Evolutionary conservation across 148 eudicot species (phyloP).

Genomic region (Heliamphora exappendiculata): DNA sequence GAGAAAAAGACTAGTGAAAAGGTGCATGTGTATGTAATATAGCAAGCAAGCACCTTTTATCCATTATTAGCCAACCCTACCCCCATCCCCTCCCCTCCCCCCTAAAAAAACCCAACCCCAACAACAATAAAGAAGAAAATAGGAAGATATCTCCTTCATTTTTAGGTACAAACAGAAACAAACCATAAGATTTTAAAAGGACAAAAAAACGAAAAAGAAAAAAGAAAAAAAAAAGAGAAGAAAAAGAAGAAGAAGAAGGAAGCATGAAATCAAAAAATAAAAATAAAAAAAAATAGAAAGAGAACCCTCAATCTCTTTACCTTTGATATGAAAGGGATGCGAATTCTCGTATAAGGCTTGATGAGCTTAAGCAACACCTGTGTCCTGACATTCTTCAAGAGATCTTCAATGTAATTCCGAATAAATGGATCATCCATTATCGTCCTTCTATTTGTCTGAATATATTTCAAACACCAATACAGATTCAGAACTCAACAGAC

Average conservation of each 20-base stretch:
- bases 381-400: slow-evolving; percentile 87
- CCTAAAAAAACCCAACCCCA: neutral
- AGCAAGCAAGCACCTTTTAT: neutral
- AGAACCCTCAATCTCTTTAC: slow-evolving; percentile 20
- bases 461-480: slow-evolving; percentile 2
- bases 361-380: slow-evolving; percentile 98
- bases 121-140: neutral
- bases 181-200: neutral
- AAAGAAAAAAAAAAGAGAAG: neutral
- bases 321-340: slow-evolving; percentile 94
- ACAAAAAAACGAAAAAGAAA: neutral
- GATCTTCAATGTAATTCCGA: slow-evolving; percentile 91
- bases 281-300: neutral
- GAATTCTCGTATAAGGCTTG: slow-evolving; percentile 95
- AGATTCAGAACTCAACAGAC: neutral
- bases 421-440: slow-evolving; percentile 97
- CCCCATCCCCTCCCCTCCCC: too few relatives aligned
- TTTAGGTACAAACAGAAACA: neutral
- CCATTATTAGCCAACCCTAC: neutral
- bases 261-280: neutral
- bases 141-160: neutral
- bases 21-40: neutral
- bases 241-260: neutral
- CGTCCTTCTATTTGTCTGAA: slow-evolving; percentile 80
- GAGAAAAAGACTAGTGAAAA: neutral